These are phyloP conservation scores for Ophiostoma perfectum DNA, from an alignment of 2,329 filamentous ascomycete genomes.

Conservation along the genomic window DNA sequence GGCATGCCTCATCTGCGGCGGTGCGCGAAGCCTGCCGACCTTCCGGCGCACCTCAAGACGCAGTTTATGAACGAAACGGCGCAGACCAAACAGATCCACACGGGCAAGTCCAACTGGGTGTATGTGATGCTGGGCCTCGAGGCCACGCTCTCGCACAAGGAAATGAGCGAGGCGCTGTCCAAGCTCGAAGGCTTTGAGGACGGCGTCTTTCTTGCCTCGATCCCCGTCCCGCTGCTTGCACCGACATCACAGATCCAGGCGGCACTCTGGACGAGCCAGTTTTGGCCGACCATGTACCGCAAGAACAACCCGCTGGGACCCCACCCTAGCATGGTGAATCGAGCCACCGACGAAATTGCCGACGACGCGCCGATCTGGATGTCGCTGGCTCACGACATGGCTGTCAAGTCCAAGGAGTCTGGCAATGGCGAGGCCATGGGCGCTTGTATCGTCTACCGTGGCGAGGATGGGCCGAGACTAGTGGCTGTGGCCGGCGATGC, in stretches of 20 bases:
- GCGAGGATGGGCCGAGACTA: slow-evolving; percentile 46
- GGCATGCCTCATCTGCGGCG: slow-evolving; percentile 67
- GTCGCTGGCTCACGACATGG: slow-evolving; percentile 60
- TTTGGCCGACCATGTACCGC: slow-evolving; percentile 81
- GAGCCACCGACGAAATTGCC: slow-evolving; percentile 63
- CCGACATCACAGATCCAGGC: slow-evolving; percentile 74
- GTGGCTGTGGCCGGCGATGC: slow-evolving; percentile 73
- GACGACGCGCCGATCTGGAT: slow-evolving; percentile 61
- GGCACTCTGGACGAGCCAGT: slow-evolving; percentile 65
- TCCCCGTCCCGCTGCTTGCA: slow-evolving; percentile 65
- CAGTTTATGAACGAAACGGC: slow-evolving; percentile 56
- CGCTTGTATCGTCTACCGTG: slow-evolving; percentile 67
- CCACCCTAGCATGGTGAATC: slow-evolving; percentile 67
- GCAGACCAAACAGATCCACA: slow-evolving; percentile 51
- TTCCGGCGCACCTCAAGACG: slow-evolving; percentile 60
- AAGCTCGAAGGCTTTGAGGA: slow-evolving; percentile 47
- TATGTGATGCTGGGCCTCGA: slow-evolving; percentile 53
- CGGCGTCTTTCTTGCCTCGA: slow-evolving; percentile 52
- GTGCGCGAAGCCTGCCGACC: slow-evolving; percentile 65
- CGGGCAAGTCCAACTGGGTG: slow-evolving; percentile 55
- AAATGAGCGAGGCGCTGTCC: slow-evolving; percentile 46
- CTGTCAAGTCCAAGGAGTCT: slow-evolving; percentile 49
- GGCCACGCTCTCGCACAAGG: slow-evolving; percentile 48
- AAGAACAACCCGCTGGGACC: slow-evolving; percentile 84
- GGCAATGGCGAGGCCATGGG: slow-evolving; percentile 66